Conservation (phyloP, 108 stramenopile species). For the Discostella pseudostelligera region DNA sequence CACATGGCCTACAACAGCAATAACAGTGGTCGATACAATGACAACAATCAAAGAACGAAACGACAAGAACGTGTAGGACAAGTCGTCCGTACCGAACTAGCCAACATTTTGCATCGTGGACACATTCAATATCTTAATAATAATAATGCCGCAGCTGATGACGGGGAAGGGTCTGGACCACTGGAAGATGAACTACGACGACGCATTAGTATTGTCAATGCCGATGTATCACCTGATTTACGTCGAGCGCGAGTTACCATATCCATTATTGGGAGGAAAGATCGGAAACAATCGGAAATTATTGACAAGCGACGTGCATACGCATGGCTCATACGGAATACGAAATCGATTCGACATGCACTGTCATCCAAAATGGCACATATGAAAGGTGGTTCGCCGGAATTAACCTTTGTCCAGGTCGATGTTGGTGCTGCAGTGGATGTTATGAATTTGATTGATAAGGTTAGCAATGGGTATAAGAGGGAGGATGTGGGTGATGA, state of each 20-base stretch:
- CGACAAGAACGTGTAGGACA: constrained; percentile 86
- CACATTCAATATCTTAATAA: neutral
- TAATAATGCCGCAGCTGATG: constrained; percentile 6
- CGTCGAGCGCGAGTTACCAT: constrained; percentile 81
- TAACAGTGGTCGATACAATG: too few relatives aligned
- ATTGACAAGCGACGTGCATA: constrained; percentile 79
- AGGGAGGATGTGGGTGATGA: constrained; percentile 52
- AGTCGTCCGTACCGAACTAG: constrained; percentile 73
- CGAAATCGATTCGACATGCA: constrained; percentile 70
- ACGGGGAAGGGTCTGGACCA: constrained; percentile 49
- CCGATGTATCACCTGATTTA: constrained; percentile 85
- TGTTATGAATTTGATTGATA: constrained; percentile 89
- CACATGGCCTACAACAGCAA: too few relatives aligned
- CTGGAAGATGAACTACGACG: constrained; percentile 70
- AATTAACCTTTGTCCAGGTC: constrained; percentile 83
- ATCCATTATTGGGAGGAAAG: constrained; percentile 46
- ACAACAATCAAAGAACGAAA: constrained; percentile 49
- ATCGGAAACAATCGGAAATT: constrained; percentile 15
- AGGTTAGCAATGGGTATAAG: constrained; percentile 63
- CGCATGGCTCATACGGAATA: constrained; percentile 80
- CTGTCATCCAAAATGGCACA: constrained; percentile 80
- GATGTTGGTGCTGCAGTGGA: constrained; percentile 88
- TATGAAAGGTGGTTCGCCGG: constrained; percentile 73
- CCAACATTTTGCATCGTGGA: constrained; percentile 61
- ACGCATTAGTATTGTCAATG: constrained; percentile 75